Conservation (phyloP, 2,329 filamentous ascomycete species). For the Pseudohalonectria lignicola region DNA sequence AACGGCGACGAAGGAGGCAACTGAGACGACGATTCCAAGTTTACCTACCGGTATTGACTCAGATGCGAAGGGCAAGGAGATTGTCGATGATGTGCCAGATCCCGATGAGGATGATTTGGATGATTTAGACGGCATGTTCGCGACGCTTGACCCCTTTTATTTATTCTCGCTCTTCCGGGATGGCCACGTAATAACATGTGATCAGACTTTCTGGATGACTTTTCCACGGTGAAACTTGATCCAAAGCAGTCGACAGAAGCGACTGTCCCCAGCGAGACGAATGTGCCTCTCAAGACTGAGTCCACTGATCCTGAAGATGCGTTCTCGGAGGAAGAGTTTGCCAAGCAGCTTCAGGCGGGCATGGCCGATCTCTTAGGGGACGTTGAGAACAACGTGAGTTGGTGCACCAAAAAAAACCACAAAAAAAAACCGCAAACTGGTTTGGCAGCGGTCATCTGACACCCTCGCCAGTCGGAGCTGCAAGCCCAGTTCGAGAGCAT, state of each 20-base stretch:
- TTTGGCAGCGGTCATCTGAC: background rate
- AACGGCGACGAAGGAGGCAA: background rate
- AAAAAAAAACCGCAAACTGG: background rate
- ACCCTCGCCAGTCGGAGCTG: slow-evolving; percentile 48
- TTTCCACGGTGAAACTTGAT: slow-evolving; percentile 54
- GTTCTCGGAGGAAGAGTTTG: slow-evolving; percentile 65
- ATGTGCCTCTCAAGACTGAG: no score
- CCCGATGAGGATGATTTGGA: slow-evolving; percentile 89
- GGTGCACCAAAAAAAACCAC: background rate
- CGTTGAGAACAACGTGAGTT: slow-evolving; percentile 38
- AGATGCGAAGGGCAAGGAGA: slow-evolving; percentile 15
- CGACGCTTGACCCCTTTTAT: no score
- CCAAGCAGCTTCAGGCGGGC: slow-evolving; percentile 75
- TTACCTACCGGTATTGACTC: background rate
- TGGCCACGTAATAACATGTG: slow-evolving; percentile 2
- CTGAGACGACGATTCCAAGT: background rate
- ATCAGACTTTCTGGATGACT: slow-evolving; percentile 85
- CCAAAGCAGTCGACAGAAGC: no score
- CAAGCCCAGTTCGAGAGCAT: slow-evolving; percentile 69
- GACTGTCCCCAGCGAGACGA: no score
- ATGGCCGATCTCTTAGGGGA: slow-evolving; percentile 78
- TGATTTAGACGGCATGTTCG: slow-evolving; percentile 76
- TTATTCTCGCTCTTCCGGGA: no score
- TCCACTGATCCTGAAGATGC: slow-evolving; percentile 23
- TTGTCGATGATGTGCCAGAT: slow-evolving; percentile 57